phyloP scores from a whole-genome alignment of 106 monocot species.

The Acorus calamus region DNA sequence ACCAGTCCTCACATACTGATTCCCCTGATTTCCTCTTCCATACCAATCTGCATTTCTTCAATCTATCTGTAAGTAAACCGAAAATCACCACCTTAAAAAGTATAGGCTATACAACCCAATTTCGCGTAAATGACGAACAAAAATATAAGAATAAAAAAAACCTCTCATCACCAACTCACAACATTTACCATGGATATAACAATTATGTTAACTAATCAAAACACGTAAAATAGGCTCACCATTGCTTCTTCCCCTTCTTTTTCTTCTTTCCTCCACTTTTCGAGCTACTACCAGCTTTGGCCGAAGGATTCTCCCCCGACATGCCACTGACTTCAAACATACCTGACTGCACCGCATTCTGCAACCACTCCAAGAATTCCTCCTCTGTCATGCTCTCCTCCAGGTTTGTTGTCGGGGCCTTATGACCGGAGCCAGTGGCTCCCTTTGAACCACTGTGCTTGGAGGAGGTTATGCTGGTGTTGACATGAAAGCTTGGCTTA shows the following conservation, averaged over 20 bases:
- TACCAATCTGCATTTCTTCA: no score
- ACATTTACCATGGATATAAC: no score
- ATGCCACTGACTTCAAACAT: constrained; percentile 29
- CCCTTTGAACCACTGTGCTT: constrained; percentile 39
- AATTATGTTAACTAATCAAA: no score
- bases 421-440: constrained; percentile 19
- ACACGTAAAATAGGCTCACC: constrained; percentile 10
- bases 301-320: constrained; percentile 14
- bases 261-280: constrained; percentile 37
- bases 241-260: constrained; percentile 61
- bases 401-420: constrained; percentile 13
- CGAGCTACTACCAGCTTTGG: constrained; percentile 15
- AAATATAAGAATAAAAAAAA: no score
- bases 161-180: no score
- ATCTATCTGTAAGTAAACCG: no score
- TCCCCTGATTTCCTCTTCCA: no score
- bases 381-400: constrained; percentile 63
- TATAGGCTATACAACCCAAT: no score
- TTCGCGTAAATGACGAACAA: no score
- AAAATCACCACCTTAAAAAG: no score
- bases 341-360: constrained; percentile 62
- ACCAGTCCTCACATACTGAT: no score
- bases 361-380: constrained; percentile 78
- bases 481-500: constrained; percentile 90
- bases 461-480: constrained; percentile 40